Conservation (phyloP, 495 filamentous ascomycete genomes). For the Hypoxylon perforatum region DNA sequence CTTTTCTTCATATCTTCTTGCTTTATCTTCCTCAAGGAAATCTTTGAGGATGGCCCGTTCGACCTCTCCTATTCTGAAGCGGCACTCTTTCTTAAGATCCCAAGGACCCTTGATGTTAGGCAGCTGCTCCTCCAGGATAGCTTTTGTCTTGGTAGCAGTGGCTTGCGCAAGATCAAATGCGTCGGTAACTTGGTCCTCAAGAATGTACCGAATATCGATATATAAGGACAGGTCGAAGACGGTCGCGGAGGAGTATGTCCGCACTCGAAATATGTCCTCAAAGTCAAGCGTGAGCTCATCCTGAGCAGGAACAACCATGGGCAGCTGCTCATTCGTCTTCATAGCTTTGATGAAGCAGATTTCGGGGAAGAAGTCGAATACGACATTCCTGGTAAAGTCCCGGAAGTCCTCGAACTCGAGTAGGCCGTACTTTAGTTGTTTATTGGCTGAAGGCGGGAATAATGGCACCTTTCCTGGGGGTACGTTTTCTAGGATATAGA, state of each 20-base stretch:
- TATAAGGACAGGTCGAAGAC: slow-evolving; percentile 43
- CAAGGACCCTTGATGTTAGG: slow-evolving; percentile 12
- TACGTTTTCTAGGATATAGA: background rate
- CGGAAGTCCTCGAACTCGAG: slow-evolving; percentile 20
- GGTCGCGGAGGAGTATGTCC: slow-evolving; percentile 15
- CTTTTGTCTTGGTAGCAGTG: slow-evolving; percentile 21
- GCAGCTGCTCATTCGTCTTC: slow-evolving; percentile 24
- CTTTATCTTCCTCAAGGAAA: slow-evolving; percentile 33
- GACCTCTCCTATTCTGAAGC: slow-evolving; percentile 29
- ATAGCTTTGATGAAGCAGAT: slow-evolving; percentile 34
- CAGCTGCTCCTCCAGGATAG: slow-evolving; percentile 18
- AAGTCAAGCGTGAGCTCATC: slow-evolving; percentile 37
- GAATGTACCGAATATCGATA: slow-evolving; percentile 46
- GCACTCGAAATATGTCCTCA: slow-evolving; percentile 21
- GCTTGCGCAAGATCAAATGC: slow-evolving; percentile 35
- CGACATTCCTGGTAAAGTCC: slow-evolving; percentile 20
- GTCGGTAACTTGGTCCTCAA: slow-evolving; percentile 35
- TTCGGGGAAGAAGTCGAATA: slow-evolving; percentile 33
- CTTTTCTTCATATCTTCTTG: slow-evolving; percentile 10
- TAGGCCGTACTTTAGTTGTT: slow-evolving; percentile 32
- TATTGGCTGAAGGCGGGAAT: slow-evolving; percentile 17
- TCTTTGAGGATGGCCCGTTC: slow-evolving; percentile 31
- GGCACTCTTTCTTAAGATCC: slow-evolving; percentile 26
- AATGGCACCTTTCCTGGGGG: slow-evolving; percentile 40
- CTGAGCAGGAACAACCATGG: slow-evolving; percentile 26